Evolutionary conservation across 164 flowering plant genomes (phyloP).

Genomic region (Stephania yunnanensis): DNA sequence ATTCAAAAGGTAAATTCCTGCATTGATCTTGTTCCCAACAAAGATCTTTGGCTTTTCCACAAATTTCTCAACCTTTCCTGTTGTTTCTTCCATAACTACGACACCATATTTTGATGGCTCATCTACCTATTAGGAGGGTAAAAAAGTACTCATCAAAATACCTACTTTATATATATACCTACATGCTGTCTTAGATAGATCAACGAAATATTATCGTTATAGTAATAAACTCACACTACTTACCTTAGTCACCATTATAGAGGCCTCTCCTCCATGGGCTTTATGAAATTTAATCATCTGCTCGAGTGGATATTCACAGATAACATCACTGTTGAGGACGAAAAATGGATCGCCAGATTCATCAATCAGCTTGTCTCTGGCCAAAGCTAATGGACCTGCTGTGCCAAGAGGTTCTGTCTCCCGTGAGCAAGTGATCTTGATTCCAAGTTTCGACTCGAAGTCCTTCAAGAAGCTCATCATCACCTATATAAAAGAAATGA

Average conservation of each 20-base stretch:
- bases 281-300: slow-evolving; percentile 92
- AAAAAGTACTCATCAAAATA: background rate
- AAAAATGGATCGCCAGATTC: slow-evolving; percentile 90
- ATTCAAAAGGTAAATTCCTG: slow-evolving; percentile 88
- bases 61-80: slow-evolving; percentile 83
- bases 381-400: slow-evolving; percentile 96
- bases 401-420: slow-evolving; percentile 96
- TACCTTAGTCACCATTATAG: slow-evolving; percentile 99
- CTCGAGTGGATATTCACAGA: slow-evolving; percentile 89
- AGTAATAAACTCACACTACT: slow-evolving; percentile 2
- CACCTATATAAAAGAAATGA: slow-evolving; percentile 31
- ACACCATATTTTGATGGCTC: slow-evolving; percentile 99
- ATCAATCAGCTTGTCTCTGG: slow-evolving; percentile 82
- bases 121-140: slow-evolving; percentile 54
- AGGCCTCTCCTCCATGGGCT: slow-evolving; percentile 91
- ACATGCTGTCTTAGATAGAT: background rate
- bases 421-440: slow-evolving; percentile 93
- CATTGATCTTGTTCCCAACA: slow-evolving; percentile 98
- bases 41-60: slow-evolving; percentile 92
- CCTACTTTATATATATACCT: background rate
- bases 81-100: slow-evolving; percentile 80
- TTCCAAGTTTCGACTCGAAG: slow-evolving; percentile 77
- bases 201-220: background rate
- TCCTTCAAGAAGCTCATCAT: slow-evolving; percentile 94
- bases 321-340: slow-evolving; percentile 98